Base-by-base conservation (phyloP, 192 early-diverging fungal species). In the Thamnidium elegans region DNA sequence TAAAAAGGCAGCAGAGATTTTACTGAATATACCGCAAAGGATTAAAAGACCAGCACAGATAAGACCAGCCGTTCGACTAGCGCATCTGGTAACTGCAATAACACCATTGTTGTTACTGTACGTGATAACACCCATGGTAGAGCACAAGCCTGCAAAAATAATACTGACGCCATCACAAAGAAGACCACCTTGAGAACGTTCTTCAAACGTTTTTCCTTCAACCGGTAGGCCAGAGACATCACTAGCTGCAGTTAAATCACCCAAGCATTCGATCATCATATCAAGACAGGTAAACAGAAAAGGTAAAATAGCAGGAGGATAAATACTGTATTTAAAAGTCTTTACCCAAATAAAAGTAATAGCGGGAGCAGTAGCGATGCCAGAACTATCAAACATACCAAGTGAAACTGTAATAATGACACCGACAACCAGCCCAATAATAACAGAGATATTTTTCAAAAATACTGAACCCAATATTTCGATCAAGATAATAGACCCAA, bases 71-170 rank as follows among this genome's bases (percentile, higher is more conserved):
- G 66, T 55, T 30, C 75, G 72, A 55, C 81, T 83, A 54, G 81
- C 81, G 32, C 81, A 83, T 50, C 82, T 67, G 15, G 81, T 83
- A 26, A 83, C 53, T 3, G 81, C 79, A 43, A 83, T 83, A 69
- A 83, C 74, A 39, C 81, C 81, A 55, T 83, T 83, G 66, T 83
- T 83, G 30, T 83, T 81, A 32, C 82, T 82, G 42, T 81, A 83
- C 21, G 82, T 83, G 7, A 68, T 65, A 44, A 83, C 75, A n/a
- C 82, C 82, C 31, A 76, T 75, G 50, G 73, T 83, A 54, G 82
- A 79, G 42, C 63, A 65, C 5, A 71, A 31, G 0, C 79, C 75
- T 1, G 81, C 72, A 1, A 83, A 50, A 19, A 73, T 61, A 39
- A 73, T 68, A 30, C 70, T 65, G 19, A 83, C 43, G 50, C 81